Evolutionary conservation across 2,329 filamentous ascomycete genomes (phyloP), one percentile per base, ranked within the genome.

Genomic region (Tympanopsis confertula): DNA sequence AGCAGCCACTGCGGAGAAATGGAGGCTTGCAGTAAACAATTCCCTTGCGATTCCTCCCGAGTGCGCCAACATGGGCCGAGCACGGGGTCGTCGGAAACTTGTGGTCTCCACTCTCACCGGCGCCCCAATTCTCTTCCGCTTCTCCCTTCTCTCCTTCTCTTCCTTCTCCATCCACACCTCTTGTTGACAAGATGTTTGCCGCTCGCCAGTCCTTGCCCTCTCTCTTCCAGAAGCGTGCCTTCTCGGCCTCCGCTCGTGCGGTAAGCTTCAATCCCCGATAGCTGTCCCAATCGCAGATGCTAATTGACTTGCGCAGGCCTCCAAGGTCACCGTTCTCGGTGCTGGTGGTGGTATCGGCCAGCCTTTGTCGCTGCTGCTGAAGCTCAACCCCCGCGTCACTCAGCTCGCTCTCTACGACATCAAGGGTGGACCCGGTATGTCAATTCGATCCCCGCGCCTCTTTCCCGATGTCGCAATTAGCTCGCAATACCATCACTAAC

Each of bases 331-430:
- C 59, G 87, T 98, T 52, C 85, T 96, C 63, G 91, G 91, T 73
- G 91, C 91, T 52, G 83, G 83, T 57, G 91, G 91, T 70, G 91
- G 91, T 67, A 98, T 98, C 70, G 91, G 91, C 65, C 91, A 98
- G 66, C 91, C 91, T 57, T 74, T 98, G 56, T 98, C 91, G 42
- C 83, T 98, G 50, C 82, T 98, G 59, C 78, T 98, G 66, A 98
- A 98, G 86, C 81, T 95, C 62, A 96, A 95, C 82, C 86, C 88
- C 53, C 78, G 85, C 58, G 89, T 96, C 53, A 82, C 77, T 55
- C 81, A 95, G 64, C 85, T 98, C 55, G 85, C 89, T 47, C 85
- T 98, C 57, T 98, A 96, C 73, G 91, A 98, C 69, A 94, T 98
- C 70, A 83, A 85, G 57, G 82, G 87, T 57, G 89, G 74, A 56